These are phyloP conservation scores for Penicillium sp. DNA, from an alignment of 2,329 filamentous ascomycete genomes.

Conservation along the genomic window DNA sequence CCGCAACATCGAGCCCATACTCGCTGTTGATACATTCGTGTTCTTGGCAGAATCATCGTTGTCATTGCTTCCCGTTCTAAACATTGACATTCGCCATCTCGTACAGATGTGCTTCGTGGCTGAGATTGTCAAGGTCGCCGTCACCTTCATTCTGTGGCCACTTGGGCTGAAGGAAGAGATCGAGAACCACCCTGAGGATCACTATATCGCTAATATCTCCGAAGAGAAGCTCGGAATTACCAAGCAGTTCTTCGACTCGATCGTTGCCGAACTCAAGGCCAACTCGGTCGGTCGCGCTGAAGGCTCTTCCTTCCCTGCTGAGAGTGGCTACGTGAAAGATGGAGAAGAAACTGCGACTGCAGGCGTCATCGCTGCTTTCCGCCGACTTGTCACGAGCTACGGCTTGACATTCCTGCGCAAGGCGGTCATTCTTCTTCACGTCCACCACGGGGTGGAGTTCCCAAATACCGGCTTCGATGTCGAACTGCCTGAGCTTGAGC, in stretches of 20 bases:
- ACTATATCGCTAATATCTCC: conserved; percentile 25
- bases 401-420: conserved; percentile 91
- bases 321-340: conserved; percentile 41
- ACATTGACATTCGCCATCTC: conserved; percentile 75
- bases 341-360: conserved; percentile 38
- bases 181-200: conserved; percentile 30
- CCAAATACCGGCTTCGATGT: conserved; percentile 67
- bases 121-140: conserved; percentile 81
- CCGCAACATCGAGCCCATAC: conserved; percentile 43
- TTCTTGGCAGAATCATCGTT: conserved; percentile 81
- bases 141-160: conserved; percentile 53
- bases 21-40: conserved; percentile 42
- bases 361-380: conserved; percentile 34
- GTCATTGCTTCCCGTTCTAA: conserved; percentile 66
- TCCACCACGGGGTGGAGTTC: conserved; percentile 87
- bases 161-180: conserved; percentile 39
- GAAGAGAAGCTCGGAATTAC: conserved; percentile 31
- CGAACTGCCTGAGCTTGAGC: conserved; percentile 75
- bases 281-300: conserved; percentile 39
- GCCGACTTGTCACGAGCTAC: conserved; percentile 68
- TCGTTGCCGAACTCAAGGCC: conserved; percentile 39
- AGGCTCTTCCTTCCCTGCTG: conserved; percentile 38
- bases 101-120: conserved; percentile 85
- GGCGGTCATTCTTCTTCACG: conserved; percentile 76
- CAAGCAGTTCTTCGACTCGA: conserved; percentile 41